Conservation (phyloP, 2,329 filamentous ascomycete genomes). For the Pseudogymnoascus sp. region DNA sequence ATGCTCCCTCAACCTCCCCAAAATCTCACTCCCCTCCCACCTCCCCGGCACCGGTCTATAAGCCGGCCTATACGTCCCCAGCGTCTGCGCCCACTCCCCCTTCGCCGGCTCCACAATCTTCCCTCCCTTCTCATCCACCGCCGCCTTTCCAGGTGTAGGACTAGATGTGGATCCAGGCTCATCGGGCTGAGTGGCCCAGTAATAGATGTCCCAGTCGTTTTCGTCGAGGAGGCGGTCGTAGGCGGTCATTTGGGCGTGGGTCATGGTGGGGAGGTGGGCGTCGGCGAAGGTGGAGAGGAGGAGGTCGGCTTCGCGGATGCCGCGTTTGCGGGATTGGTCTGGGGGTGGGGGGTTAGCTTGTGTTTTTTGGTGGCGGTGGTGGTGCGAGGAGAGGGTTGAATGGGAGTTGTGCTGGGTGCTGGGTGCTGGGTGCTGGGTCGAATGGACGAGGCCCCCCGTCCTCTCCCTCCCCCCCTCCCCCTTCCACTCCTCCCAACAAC, state of each 20-base stretch:
- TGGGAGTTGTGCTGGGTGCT: neutral
- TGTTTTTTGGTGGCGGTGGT: neutral
- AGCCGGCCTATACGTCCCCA: slow-evolving; percentile 87
- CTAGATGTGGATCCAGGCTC: slow-evolving; percentile 39
- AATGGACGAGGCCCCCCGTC: neutral
- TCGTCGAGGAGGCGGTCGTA: slow-evolving; percentile 94
- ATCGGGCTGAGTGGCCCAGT: slow-evolving; percentile 90
- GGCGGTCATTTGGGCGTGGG: slow-evolving; percentile 60
- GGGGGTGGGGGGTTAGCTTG: slow-evolving; percentile 11
- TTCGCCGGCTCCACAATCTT: slow-evolving; percentile 28
- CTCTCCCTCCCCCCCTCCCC: neutral
- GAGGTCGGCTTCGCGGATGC: slow-evolving; percentile 90
- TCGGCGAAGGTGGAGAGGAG: slow-evolving; percentile 93
- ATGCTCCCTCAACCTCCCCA: slow-evolving; percentile 69
- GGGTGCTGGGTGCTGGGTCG: too few relatives aligned
- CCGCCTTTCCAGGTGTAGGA: slow-evolving; percentile 24
- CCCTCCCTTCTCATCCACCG: slow-evolving; percentile 22
- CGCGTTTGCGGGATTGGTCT: slow-evolving; percentile 97
- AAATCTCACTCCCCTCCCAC: slow-evolving; percentile 76
- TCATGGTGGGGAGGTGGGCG: slow-evolving; percentile 66
- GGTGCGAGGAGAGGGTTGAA: slow-evolving; percentile 6
- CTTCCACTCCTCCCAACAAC: neutral
- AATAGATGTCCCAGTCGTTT: slow-evolving; percentile 99
- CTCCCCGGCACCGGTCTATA: slow-evolving; percentile 81
- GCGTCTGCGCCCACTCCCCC: slow-evolving; percentile 94